phyloP scores from a whole-genome alignment of 805 yeast genomes.

The Spathaspora hagerdaliae region DNA sequence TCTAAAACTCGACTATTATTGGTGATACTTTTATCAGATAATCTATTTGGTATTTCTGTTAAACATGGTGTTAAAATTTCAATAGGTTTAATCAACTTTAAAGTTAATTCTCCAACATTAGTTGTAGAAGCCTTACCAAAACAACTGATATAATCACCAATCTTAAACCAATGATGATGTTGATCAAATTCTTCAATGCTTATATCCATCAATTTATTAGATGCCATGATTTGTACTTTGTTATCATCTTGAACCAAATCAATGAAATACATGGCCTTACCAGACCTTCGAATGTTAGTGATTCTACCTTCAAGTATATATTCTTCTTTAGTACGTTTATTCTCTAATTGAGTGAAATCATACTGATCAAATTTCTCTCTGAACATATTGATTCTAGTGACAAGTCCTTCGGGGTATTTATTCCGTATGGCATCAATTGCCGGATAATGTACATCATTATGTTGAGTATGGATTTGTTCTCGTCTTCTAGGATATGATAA shows the following conservation, averaged over 20 bases:
- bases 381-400: conserved; percentile 4
- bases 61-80: conserved; percentile 63
- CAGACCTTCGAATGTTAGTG: conserved; percentile 53
- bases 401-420: not conserved
- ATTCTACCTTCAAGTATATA: conserved; percentile 52
- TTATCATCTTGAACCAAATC: conserved; percentile 61
- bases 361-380: conserved; percentile 3
- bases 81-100: conserved; percentile 52
- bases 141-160: conserved; percentile 70
- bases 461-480: not conserved
- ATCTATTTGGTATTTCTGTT: conserved; percentile 50
- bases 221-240: conserved; percentile 60
- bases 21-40: conserved; percentile 52
- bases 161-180: conserved; percentile 43
- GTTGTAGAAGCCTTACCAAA: conserved; percentile 74
- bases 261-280: conserved; percentile 64
- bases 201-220: conserved; percentile 43
- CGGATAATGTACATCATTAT: conserved; percentile 7
- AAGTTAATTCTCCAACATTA: conserved; percentile 71
- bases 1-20: conserved; percentile 70
- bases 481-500: not conserved
- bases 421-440: conserved; percentile 6
- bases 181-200: conserved; percentile 39
- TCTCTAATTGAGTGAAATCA: conserved; percentile 8
- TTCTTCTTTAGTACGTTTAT: conserved; percentile 3